Evolutionary conservation across 1,139 yeast genomes (phyloP).

Genomic region (Suhomyces wounanorum): DNA sequence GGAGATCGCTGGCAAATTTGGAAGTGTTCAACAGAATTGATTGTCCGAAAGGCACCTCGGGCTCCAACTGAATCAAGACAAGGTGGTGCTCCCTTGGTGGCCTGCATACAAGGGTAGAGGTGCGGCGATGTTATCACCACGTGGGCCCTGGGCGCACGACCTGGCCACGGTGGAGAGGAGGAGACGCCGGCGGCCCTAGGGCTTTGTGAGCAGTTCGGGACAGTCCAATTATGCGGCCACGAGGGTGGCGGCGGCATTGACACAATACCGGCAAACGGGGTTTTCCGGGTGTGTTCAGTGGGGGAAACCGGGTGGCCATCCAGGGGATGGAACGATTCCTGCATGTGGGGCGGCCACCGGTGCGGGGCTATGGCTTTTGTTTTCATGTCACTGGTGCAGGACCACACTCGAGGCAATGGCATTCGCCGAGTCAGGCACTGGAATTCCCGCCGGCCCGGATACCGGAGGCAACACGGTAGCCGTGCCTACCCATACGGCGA

Average conservation of each 20-base stretch:
- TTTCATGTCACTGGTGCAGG: not conserved
- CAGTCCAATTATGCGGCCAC: too few relatives aligned
- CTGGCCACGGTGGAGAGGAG: not conserved
- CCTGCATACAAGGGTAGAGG: conserved; percentile 6
- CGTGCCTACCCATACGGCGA: not conserved
- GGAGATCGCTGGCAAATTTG: not conserved
- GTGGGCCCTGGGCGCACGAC: conserved; percentile 9
- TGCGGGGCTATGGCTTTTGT: too few relatives aligned
- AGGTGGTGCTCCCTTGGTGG: conserved; percentile 3
- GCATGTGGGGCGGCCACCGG: too few relatives aligned
- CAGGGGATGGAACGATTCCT: too few relatives aligned
- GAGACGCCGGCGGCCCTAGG: too few relatives aligned
- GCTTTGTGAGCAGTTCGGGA: too few relatives aligned
- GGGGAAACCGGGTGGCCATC: too few relatives aligned
- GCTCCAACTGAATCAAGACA: conserved; percentile 4
- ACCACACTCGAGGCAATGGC: not conserved
- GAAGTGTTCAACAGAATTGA: not conserved
- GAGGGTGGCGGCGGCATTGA: too few relatives aligned
- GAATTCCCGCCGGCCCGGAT: not conserved
- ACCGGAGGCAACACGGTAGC: not conserved
- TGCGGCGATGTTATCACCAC: conserved; percentile 13
- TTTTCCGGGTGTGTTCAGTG: too few relatives aligned
- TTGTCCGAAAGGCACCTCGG: conserved; percentile 2
- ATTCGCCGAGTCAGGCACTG: too few relatives aligned
- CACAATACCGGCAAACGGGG: too few relatives aligned